A percentile compares a stretch with the other conserved stretches of the same genome.
Conservation (phyloP, 2,329 filamentous ascomycete species). For the Monilinia fructigena region DNA sequence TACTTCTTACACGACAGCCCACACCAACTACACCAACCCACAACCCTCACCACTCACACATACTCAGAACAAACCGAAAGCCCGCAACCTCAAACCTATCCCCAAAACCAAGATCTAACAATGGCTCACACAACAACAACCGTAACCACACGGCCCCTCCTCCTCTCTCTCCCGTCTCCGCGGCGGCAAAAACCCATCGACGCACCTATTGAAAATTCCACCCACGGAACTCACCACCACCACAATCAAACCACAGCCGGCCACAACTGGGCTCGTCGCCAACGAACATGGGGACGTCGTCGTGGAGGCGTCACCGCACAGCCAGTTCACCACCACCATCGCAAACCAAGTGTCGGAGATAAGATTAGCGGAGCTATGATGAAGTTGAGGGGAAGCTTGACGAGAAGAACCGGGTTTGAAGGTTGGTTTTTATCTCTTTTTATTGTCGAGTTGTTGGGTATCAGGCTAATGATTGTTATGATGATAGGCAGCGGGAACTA, state of each 20-base stretch:
- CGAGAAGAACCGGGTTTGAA: conserved; percentile 66
- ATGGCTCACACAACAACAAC: conserved; percentile 23
- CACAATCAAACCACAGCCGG: background rate
- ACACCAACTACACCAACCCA: background rate
- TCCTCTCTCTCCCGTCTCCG: conserved; percentile 12
- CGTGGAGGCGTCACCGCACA: background rate
- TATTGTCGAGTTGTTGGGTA: no score
- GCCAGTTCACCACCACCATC: background rate
- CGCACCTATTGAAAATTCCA: conserved; percentile 13
- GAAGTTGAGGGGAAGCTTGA: conserved; percentile 70
- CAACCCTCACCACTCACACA: background rate
- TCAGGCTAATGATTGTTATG: conserved; percentile 15
- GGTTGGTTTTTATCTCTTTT: conserved; percentile 43
- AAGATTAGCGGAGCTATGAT: conserved; percentile 75
- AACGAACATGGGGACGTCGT: conserved; percentile 4
- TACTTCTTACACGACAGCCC: background rate
- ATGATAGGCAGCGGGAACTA: conserved; percentile 65
- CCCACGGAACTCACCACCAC: background rate
- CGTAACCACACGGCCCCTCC: conserved; percentile 15
- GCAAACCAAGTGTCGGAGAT: conserved; percentile 56
- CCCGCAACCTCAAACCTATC: background rate
- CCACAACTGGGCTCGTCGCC: background rate
- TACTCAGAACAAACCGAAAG: background rate
- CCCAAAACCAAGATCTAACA: background rate
- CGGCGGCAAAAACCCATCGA: conserved; percentile 11